These are phyloP conservation scores for Xanthoconium stramineum DNA, from an alignment of 768 basidiomycete genomes.

Conservation along the genomic window DNA sequence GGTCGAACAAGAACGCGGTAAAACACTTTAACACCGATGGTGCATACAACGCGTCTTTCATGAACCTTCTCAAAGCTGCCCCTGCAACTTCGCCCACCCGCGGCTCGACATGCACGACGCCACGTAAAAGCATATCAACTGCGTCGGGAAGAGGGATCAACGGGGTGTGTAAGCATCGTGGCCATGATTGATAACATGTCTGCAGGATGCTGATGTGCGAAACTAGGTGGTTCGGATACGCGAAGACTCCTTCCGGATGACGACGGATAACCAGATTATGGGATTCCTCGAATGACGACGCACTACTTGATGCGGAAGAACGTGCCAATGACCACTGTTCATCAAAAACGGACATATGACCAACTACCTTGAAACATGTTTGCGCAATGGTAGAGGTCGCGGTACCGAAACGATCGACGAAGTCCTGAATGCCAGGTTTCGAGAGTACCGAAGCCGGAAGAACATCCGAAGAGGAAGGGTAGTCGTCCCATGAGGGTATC, in stretches of 20 bases:
- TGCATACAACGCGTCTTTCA: conserved; percentile 55
- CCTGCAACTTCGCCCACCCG: conserved; percentile 64
- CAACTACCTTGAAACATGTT: conserved; percentile 61
- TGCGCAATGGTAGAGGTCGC: conserved; percentile 55
- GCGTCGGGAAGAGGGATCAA: conserved; percentile 53
- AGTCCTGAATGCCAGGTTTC: conserved; percentile 68
- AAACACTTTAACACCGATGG: conserved; percentile 60
- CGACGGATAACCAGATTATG: conserved; percentile 65
- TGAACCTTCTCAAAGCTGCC: conserved; percentile 68
- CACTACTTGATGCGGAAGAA: conserved; percentile 32
- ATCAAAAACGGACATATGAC: conserved; percentile 79
- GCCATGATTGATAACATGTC: conserved; percentile 80
- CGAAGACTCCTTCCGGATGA: conserved; percentile 60
- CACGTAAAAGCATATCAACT: conserved; percentile 75
- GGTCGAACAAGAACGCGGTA: conserved; percentile 71
- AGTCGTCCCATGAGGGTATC: conserved; percentile 55
- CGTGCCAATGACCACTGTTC: conserved; percentile 74
- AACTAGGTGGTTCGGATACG: conserved; percentile 59
- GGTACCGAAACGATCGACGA: conserved; percentile 62
- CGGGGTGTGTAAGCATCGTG: conserved; percentile 66
- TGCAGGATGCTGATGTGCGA: conserved; percentile 71
- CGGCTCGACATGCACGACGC: conserved; percentile 84
- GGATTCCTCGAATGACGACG: conserved; percentile 63
- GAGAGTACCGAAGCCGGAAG: conserved; percentile 52
- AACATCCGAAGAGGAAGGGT: conserved; percentile 64